A percentile compares a stretch with the other conserved stretches of the same genome.
Conservation (phyloP, 1,139 yeast genomes). For the Candida sanyaensis region DNA sequence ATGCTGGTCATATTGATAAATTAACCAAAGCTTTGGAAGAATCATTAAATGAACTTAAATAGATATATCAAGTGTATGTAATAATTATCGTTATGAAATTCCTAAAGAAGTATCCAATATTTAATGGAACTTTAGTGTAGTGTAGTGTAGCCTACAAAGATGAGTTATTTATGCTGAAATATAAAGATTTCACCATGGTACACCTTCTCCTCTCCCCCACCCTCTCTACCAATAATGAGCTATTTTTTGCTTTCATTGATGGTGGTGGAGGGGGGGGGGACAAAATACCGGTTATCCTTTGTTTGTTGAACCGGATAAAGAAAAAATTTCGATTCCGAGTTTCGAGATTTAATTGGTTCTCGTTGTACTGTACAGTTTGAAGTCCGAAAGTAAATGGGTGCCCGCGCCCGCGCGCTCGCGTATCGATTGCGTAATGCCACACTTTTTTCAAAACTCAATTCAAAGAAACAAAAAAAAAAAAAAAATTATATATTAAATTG, state of each 20-base stretch:
- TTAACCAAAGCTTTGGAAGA: slow-evolving; percentile 40
- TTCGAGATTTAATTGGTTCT: not conserved
- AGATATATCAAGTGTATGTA: slow-evolving; percentile 4
- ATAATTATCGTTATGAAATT: not conserved
- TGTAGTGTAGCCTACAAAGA: too few relatives aligned
- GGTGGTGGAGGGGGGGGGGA: too few relatives aligned
- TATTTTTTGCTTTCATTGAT: too few relatives aligned
- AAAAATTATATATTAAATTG: not conserved
- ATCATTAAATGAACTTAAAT: slow-evolving; percentile 33
- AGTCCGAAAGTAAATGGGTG: too few relatives aligned
- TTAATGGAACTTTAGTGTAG: too few relatives aligned
- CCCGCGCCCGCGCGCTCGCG: too few relatives aligned
- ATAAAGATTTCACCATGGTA: too few relatives aligned
- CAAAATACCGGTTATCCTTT: too few relatives aligned
- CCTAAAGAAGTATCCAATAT: not conserved
- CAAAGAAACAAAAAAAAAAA: not conserved
- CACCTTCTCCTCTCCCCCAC: too few relatives aligned
- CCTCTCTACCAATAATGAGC: too few relatives aligned
- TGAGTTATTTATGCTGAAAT: not conserved
- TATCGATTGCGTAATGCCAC: slow-evolving; percentile 4
- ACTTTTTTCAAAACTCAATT: not conserved
- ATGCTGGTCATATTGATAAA: slow-evolving; percentile 44
- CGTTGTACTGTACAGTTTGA: too few relatives aligned
- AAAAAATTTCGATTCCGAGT: not conserved
- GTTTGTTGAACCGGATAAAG: too few relatives aligned